Evolutionary conservation across 2,329 filamentous ascomycete genomes (phyloP), one percentile per base, ranked within the genome.

Genomic region (Didymosphaeria variabile): DNA sequence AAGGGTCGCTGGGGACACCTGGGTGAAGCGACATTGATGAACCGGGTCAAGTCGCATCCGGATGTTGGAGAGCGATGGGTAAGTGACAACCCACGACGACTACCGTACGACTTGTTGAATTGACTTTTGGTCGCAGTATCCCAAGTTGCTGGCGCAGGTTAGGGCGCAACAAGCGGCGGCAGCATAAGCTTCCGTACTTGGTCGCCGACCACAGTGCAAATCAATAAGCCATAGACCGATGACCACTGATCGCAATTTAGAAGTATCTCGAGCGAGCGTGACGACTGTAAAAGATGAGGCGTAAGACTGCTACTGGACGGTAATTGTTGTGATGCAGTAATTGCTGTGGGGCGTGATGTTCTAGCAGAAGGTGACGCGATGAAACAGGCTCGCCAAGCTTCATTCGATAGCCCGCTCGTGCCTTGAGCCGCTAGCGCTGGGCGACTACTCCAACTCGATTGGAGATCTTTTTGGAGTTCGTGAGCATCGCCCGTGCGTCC

Each of bases 21-120:
- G 9, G 92, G 93, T 5, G 92, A 96, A 82, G 93, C 92, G 12
- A 96, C 92, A 60, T 80, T 97, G 74, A 86, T 91, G 80, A 97
- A 96, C 79, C 82, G 93, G 15, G 85, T 96, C 68, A 95, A 94
- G 84, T 93, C 90, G 67, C 93, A 97, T 80, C 91, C 90, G 3
- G 93, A 96, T 76, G 93, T 97, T 1, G 92, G 91, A 1, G 91
- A 94, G 82, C 83, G 88, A 69, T 96, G 92, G 81, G 77, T 80
- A 62, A 65, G 77, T 77, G 10, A 36, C 38, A 13, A 23, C 21
- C 31, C 15, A 36, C 44, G 26, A 17, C 42, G 7, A 21, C n/a
- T 19, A 19, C 29, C 13, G 31, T 26, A 46, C 6, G 49, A 49
- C 19, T 5, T 21, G 21, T 31, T 38, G 47, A 45, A 49, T 59